Base-by-base conservation (phyloP, 2,329 filamentous ascomycete genomes). In the Epichloe gansuensis region DNA sequence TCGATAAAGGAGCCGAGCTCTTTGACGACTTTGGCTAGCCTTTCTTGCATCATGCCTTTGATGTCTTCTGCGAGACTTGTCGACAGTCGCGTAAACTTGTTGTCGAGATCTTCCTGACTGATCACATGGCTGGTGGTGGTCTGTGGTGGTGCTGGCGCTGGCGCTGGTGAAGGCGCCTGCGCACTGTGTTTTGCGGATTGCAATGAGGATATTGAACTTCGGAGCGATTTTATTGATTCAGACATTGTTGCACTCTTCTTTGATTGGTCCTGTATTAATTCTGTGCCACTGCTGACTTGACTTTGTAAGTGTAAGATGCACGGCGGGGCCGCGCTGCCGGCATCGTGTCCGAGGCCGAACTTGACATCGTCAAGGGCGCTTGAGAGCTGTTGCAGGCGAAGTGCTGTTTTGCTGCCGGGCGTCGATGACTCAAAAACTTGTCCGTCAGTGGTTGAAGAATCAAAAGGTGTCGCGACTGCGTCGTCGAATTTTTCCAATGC, bases 1-100 rank as follows among this genome's bases (percentile, higher is more conserved):
- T 62, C 55, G 6, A 66, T 49, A 6, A 59, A 54, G 4, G 17
- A n/a, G 6, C 56, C 55, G 6, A 64, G 43, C 3, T 48, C 53
- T 5, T 23, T 31, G 6, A 46, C 13, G 13, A 50, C 45, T 2
- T 43, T 41, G n/a, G 40, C 53, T 9, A 61, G 31, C 13, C 49
- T 31, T 4, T 47, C 49, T 21, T 58, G 45, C 49, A 52, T 51
- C 27, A 31, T 47, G 50, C n/a, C 31, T 6, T 47, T 49, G 1
- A 39, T 21, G 4, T 17, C 31, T n/a, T 47, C 34, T 7, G 5
- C 17, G 23, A 52, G n/a, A 8, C 34, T n/a, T 5, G n/a, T n/a
- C 15, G 35, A 48, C 17, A 49, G n/a, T 2, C 25, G 46, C 55
- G 27, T 6, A n/a, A 54, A 13, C 15, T 54, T 46, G 5, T 46